Conservation (phyloP, 164 flowering plant species). For the Kingdonia uniflora region DNA sequence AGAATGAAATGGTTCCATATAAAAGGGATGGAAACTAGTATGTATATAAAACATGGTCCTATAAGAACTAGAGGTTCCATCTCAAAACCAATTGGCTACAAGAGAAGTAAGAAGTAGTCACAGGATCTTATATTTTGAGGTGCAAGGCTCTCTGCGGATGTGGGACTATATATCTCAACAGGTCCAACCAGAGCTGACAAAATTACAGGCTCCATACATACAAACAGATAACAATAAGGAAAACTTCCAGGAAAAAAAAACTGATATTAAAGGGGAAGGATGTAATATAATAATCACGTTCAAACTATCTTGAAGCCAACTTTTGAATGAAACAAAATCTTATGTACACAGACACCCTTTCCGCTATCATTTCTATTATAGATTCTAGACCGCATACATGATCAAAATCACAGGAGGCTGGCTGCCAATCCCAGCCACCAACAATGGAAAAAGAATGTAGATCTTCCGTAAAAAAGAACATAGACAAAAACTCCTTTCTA, state of each 20-base stretch:
- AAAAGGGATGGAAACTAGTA: too few species aligned
- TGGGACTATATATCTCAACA: too few species aligned
- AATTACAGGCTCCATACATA: not conserved
- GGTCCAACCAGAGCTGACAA: too few species aligned
- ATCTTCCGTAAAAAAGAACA: too few species aligned
- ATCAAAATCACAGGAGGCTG: slow-evolving; percentile 6
- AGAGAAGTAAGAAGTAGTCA: too few species aligned
- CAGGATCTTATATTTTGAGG: too few species aligned
- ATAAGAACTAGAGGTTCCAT: too few species aligned
- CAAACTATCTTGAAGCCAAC: not conserved
- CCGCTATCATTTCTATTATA: slow-evolving; percentile 1
- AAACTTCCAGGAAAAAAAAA: not conserved
- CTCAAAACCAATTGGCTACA: too few species aligned
- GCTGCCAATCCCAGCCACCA: slow-evolving; percentile 4
- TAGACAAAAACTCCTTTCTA: too few species aligned
- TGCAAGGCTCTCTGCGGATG: too few species aligned
- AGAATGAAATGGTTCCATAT: too few species aligned
- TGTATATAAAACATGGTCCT: too few species aligned
- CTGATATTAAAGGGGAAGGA: not conserved
- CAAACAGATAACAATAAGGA: not conserved
- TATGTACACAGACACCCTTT: slow-evolving; percentile 7
- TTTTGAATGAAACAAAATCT: slow-evolving; percentile 1
- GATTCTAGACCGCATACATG: slow-evolving; percentile 3
- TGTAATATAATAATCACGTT: not conserved
- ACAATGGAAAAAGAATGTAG: slow-evolving; percentile 6